These are phyloP conservation scores for Gloeopeniophorella convolvens DNA, from an alignment of 768 basidiomycete genomes.

Conservation along the genomic window DNA sequence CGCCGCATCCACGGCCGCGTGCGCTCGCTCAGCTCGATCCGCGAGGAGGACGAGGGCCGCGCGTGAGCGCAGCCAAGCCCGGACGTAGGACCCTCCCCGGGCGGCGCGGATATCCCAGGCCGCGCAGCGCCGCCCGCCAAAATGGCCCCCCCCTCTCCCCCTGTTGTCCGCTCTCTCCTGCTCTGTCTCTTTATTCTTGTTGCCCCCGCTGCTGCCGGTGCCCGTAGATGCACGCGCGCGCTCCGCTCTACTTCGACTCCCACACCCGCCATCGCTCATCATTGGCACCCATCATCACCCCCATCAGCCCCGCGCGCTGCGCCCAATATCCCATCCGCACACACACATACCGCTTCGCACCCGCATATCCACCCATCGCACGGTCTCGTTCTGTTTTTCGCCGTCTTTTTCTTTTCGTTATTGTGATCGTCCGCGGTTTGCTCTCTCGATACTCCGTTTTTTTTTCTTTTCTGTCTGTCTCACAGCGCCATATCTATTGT, in stretches of 20 bases:
- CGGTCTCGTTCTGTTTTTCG: neutral
- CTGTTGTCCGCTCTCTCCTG: neutral
- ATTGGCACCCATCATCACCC: conserved; percentile 3
- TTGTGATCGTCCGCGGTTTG: too few species aligned
- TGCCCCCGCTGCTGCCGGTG: conserved; percentile 1
- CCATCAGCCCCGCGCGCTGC: too few species aligned
- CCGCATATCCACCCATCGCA: neutral
- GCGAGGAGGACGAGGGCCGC: conserved; percentile 18
- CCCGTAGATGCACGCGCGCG: conserved; percentile 15
- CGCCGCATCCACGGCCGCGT: conserved; percentile 18
- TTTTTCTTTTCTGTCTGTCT: neutral
- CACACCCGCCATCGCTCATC: conserved; percentile 2
- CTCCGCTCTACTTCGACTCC: conserved; percentile 4
- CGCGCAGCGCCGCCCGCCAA: conserved; percentile 12
- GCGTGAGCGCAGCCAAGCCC: neutral
- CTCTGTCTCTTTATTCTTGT: neutral
- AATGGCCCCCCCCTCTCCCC: neutral
- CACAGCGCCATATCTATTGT: conserved; percentile 16
- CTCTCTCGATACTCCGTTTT: too few species aligned
- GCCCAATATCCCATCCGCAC: conserved; percentile 1
- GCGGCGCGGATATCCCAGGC: conserved; percentile 15
- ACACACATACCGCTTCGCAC: neutral
- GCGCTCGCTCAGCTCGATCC: conserved; percentile 20
- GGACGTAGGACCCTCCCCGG: neutral
- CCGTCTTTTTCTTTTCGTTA: neutral